These are phyloP conservation scores for Dryadomyces quercus-mongolicae DNA, from an alignment of 2,329 filamentous ascomycete genomes.

Conservation along the genomic window DNA sequence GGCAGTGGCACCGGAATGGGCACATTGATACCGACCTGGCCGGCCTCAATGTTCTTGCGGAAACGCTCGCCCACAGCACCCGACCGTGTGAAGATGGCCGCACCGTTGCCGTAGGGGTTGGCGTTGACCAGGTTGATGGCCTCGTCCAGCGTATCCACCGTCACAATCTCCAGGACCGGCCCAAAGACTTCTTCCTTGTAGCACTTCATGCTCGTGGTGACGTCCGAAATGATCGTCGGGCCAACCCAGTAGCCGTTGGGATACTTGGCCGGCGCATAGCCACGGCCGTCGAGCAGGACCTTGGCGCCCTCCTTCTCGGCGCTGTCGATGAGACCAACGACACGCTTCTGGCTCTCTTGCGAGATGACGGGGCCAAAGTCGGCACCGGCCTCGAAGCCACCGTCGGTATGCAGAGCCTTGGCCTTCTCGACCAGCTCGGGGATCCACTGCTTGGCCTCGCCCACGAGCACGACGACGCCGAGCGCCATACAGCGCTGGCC, in stretches of 20 bases:
- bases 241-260: slow-evolving; percentile 76
- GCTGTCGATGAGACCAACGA: slow-evolving; percentile 61
- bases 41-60: slow-evolving; percentile 69
- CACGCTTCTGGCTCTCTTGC: slow-evolving; percentile 63
- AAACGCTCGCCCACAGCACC: slow-evolving; percentile 66
- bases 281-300: slow-evolving; percentile 67
- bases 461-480: slow-evolving; percentile 69
- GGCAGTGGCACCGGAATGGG: slow-evolving; percentile 61
- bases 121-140: slow-evolving; percentile 70
- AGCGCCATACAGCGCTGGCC: slow-evolving; percentile 82
- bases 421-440: slow-evolving; percentile 64
- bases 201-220: slow-evolving; percentile 69
- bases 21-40: slow-evolving; percentile 78
- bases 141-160: slow-evolving; percentile 64
- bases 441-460: slow-evolving; percentile 74
- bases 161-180: slow-evolving; percentile 69
- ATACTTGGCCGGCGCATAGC: slow-evolving; percentile 61
- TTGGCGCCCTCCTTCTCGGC: slow-evolving; percentile 71
- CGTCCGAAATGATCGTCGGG: slow-evolving; percentile 71
- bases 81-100: slow-evolving; percentile 69
- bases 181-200: slow-evolving; percentile 80
- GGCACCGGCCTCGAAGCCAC: slow-evolving; percentile 67
- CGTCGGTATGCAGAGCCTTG: slow-evolving; percentile 60
- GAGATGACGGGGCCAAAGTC: slow-evolving; percentile 75
- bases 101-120: slow-evolving; percentile 80